phyloP scores from a whole-genome alignment of 257 asterid species.

The Solanum sejunctum region DNA sequence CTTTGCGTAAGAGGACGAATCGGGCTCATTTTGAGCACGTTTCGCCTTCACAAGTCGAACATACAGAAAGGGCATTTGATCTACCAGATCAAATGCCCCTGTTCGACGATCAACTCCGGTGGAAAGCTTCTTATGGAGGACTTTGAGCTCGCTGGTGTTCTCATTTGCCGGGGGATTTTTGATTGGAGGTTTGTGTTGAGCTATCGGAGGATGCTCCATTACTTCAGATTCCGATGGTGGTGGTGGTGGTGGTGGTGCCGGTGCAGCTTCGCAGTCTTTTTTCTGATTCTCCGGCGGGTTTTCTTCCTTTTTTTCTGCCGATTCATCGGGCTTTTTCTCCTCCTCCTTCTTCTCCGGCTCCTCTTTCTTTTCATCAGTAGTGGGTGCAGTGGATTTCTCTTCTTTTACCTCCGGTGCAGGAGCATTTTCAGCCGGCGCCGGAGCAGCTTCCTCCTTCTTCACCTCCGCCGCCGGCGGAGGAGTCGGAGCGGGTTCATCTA shows the following conservation, averaged over 20 bases:
- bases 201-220: constrained; percentile 30
- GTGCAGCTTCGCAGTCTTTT: constrained; percentile 5
- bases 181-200: constrained; percentile 28
- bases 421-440: not conserved
- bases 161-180: constrained; percentile 11
- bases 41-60: constrained; percentile 74
- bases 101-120: constrained; percentile 30
- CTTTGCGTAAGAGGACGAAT: constrained; percentile 36
- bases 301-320: constrained; percentile 34
- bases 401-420: constrained; percentile 26
- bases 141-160: constrained; percentile 28
- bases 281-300: constrained; percentile 33
- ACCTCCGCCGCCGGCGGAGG: not conserved
- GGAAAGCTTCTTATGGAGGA: constrained; percentile 29
- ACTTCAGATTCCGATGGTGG: not conserved
- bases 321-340: constrained; percentile 4
- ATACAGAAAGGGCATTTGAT: constrained; percentile 71
- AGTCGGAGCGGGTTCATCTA: constrained; percentile 41
- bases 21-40: constrained; percentile 31
- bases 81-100: constrained; percentile 67
- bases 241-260: constrained; percentile 13
- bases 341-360: constrained; percentile 24
- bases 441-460: constrained; percentile 20
- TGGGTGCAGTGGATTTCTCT: constrained; percentile 20
- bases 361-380: constrained; percentile 16